Base-by-base conservation (phyloP, 176 grass and related monocot genomes). In the Miscanthus lutarioriparius region DNA sequence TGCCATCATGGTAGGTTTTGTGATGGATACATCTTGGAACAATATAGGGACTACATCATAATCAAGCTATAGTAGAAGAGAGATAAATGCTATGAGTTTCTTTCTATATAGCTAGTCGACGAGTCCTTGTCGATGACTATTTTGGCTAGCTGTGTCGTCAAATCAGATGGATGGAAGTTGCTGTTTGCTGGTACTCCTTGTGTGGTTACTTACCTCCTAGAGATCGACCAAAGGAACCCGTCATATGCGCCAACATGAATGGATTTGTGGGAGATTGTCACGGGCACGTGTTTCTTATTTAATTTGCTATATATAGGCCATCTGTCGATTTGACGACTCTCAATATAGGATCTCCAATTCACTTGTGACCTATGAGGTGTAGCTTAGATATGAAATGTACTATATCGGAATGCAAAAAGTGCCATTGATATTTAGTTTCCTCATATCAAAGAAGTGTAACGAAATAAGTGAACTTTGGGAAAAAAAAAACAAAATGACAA, bases 41-140 rank as follows among this genome's bases (percentile, higher is more conserved):
- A 44, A 85, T 43, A 70, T 35, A 69, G 22, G 15, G 23, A 45
- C 25, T 5, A 19, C 43, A 74, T 19, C 43, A 49, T 64, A 63
- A 30, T 85, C 28, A 76, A 76, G 81, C 8, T 61, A 58, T 7
- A 77, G 75, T 26, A 17, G 36, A 62, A 26, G 17, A 9, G 17
- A 51, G 32, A 72, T 9, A 14, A 44, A 82, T 36, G 43, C 25
- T 70, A 26, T 9, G 43, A 26, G 40, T 80, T 69, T 74, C 63
- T 48, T 68, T 80, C 28, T 25, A 39, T 37, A 15, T 26, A n/a
- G 12, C 11, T 8, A 27, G 30, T 40, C 77, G 82, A 77, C 5
- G 33, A 64, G 88, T 89, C 78, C 6, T 27, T 71, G 65, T 86
- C 63, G 76, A 47, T 72, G 39, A 77, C 82, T 85, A 70, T 74